Percentiles rank a stretch among this genome's conserved stretches.
Evolutionary conservation across 495 filamentous ascomycete genomes (phyloP).

Genomic region (Lichenothelia convexa): DNA sequence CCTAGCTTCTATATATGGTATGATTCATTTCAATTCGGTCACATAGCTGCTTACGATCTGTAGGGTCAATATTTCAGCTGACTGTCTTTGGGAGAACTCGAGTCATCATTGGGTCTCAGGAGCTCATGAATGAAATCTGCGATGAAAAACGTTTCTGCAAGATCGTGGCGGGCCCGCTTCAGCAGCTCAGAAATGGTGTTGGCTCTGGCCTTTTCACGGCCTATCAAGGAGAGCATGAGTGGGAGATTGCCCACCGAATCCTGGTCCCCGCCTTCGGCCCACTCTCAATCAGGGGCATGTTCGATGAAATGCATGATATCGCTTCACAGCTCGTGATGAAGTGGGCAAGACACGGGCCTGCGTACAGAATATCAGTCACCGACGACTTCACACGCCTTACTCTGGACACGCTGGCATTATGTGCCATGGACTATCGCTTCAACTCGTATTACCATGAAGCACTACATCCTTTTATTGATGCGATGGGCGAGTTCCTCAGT

Average conservation of each 20-base stretch:
- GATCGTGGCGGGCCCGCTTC: constrained; percentile 25
- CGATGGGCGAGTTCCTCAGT: constrained; percentile 14
- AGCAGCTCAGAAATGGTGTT: constrained; percentile 37
- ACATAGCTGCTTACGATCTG: neutral
- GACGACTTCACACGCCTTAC: constrained; percentile 18
- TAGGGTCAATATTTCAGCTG: constrained; percentile 4
- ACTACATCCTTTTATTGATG: constrained; percentile 8
- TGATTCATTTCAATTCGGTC: neutral
- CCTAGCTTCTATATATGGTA: constrained; percentile 9
- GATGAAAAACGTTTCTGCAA: constrained; percentile 53
- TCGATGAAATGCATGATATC: constrained; percentile 59
- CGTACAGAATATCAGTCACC: constrained; percentile 12
- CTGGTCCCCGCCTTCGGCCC: constrained; percentile 55
- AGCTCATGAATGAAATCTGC: constrained; percentile 44
- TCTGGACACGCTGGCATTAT: constrained; percentile 16
- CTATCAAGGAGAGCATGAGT: constrained; percentile 27
- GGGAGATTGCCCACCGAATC: constrained; percentile 56
- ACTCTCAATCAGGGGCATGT: constrained; percentile 49
- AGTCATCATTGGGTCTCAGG: constrained; percentile 23
- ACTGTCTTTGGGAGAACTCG: constrained; percentile 2
- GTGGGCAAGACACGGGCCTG: constrained; percentile 13
- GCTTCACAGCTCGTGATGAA: constrained; percentile 30
- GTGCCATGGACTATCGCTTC: constrained; percentile 19
- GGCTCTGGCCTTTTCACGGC: constrained; percentile 58
- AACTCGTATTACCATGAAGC: constrained; percentile 16